phyloP scores from a whole-genome alignment of 2,329 filamentous ascomycete species.

The Epichloe coenophiala region DNA sequence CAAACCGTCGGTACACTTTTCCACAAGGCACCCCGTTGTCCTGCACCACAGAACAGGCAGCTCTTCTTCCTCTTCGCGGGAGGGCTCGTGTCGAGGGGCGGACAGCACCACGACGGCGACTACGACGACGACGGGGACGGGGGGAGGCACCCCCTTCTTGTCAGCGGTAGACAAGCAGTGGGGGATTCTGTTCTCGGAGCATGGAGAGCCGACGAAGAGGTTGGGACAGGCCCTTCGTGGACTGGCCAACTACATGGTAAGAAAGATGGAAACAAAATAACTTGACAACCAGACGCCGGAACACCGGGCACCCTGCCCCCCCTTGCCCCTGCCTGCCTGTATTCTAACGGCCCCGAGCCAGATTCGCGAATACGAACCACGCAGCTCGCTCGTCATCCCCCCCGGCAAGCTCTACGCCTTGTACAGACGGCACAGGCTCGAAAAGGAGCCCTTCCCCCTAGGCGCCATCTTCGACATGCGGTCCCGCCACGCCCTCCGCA shows the following conservation, averaged over 20 bases:
- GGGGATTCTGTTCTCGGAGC: slow-evolving; percentile 57
- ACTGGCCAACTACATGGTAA: slow-evolving; percentile 59
- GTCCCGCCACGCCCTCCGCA: slow-evolving; percentile 13
- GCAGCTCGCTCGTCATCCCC: slow-evolving; percentile 47
- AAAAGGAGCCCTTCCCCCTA: slow-evolving; percentile 55
- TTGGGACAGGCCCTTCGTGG: slow-evolving; percentile 60
- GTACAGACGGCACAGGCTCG: slow-evolving; percentile 52
- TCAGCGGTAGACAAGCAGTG: slow-evolving; percentile 56
- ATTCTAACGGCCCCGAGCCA: slow-evolving; percentile 4
- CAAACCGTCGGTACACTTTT: slow-evolving; percentile 19
- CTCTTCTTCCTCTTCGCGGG: neutral
- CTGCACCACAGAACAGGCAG: slow-evolving; percentile 10
- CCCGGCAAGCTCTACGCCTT: slow-evolving; percentile 64
- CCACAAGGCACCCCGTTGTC: slow-evolving; percentile 14
- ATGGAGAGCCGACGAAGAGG: slow-evolving; percentile 52
- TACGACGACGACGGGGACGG: too few species aligned
- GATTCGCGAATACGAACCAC: slow-evolving; percentile 19
- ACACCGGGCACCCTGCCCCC: too few species aligned
- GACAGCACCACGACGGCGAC: neutral
- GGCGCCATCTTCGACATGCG: slow-evolving; percentile 42
- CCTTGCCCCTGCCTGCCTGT: too few species aligned
- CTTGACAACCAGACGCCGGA: too few species aligned
- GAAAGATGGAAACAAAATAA: slow-evolving; percentile 12
- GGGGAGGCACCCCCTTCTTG: slow-evolving; percentile 1
- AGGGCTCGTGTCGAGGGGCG: neutral